Evolutionary conservation across 2,329 filamentous ascomycete genomes (phyloP).

Genomic region (Pseudogymnoascus sp.): DNA sequence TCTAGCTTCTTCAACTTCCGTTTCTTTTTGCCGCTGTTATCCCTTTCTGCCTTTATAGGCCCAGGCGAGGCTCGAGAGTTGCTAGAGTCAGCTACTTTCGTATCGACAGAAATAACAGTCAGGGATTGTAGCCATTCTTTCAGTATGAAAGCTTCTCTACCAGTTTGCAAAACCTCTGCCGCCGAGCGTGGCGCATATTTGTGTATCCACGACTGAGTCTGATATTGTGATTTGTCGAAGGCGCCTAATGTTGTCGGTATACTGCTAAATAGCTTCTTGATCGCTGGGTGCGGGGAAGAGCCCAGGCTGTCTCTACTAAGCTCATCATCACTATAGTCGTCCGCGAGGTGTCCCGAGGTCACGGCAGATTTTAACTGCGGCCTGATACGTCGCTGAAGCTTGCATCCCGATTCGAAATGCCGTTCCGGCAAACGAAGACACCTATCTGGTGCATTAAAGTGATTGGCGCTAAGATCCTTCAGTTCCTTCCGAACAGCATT

Average conservation of each 20-base stretch:
- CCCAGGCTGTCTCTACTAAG: slow-evolving; percentile 21
- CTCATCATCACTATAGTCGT: slow-evolving; percentile 31
- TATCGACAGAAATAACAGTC: slow-evolving; percentile 68
- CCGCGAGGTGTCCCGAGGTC: slow-evolving; percentile 13
- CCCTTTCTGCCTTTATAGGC: slow-evolving; percentile 25
- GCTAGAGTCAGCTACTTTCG: slow-evolving; percentile 34
- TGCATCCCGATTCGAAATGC: slow-evolving; percentile 50
- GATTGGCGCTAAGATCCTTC: slow-evolving; percentile 22
- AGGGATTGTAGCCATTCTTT: slow-evolving; percentile 74
- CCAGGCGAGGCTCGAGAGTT: slow-evolving; percentile 15
- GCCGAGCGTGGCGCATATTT: slow-evolving; percentile 73
- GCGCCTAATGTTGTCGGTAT: slow-evolving; percentile 60
- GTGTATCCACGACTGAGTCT: slow-evolving; percentile 64
- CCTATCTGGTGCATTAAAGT: slow-evolving; percentile 35
- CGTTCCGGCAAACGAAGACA: slow-evolving; percentile 47
- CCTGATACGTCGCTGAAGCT: slow-evolving; percentile 42
- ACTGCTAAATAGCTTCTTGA: slow-evolving; percentile 50
- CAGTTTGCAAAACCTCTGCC: slow-evolving; percentile 65
- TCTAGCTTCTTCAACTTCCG: slow-evolving; percentile 61
- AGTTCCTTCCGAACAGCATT: not conserved
- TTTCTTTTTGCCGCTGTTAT: slow-evolving; percentile 51
- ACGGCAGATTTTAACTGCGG: slow-evolving; percentile 34
- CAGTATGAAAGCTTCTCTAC: slow-evolving; percentile 61
- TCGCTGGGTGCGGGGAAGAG: slow-evolving; percentile 43
- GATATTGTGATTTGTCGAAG: slow-evolving; percentile 72